phyloP scores from a whole-genome alignment of 2,329 filamentous ascomycete genomes.

The Colletotrichum truncatum region DNA sequence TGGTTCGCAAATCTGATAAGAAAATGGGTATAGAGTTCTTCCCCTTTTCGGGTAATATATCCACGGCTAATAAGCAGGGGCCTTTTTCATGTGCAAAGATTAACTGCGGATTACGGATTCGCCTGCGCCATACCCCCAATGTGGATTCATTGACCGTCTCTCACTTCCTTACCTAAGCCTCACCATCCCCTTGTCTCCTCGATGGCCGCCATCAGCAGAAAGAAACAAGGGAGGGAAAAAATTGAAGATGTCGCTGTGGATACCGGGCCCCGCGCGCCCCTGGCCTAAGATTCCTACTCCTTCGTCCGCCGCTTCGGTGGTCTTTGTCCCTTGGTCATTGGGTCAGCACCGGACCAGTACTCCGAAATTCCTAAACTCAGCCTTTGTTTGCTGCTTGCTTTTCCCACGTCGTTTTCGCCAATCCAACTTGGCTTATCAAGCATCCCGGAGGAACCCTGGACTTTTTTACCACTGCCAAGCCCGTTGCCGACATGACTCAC shows the following conservation, averaged over 20 bases:
- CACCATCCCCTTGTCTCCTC: neutral
- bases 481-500: neutral
- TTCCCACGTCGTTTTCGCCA: neutral
- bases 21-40: neutral
- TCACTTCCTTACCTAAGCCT: constrained; percentile 10
- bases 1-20: constrained; percentile 8
- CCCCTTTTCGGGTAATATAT: neutral
- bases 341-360: neutral
- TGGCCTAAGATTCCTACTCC: constrained; percentile 5
- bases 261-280: constrained; percentile 1
- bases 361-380: neutral
- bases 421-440: constrained; percentile 9
- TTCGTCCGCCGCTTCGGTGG: constrained; percentile 18
- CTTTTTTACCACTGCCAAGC: constrained; percentile 7
- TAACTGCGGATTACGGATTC: neutral
- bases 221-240: neutral
- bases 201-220: neutral
- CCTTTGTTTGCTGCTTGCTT: neutral
- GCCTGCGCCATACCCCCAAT: neutral
- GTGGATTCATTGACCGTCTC: neutral
- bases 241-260: neutral
- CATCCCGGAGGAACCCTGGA: neutral
- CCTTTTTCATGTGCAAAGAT: constrained; percentile 4
- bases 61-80: neutral
- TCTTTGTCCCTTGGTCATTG: neutral